Conservation (phyloP, 495 filamentous ascomycete species). For the Tuber brumale region DNA sequence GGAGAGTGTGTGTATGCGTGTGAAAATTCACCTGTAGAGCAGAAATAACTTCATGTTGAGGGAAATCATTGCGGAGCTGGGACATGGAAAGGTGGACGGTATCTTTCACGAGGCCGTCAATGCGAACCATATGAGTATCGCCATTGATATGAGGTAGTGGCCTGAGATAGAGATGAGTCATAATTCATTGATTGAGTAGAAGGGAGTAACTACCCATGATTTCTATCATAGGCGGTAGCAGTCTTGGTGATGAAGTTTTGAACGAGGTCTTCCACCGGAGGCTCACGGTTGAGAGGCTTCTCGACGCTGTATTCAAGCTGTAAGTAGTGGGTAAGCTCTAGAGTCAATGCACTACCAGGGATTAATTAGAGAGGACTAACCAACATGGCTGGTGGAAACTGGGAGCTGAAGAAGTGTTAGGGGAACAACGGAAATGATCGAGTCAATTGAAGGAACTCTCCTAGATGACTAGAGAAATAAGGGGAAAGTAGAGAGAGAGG, state of each 20-base stretch:
- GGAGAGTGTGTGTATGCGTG: background rate
- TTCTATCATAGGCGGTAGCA: constrained; percentile 39
- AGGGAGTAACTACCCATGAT: constrained; percentile 36
- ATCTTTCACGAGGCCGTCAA: constrained; percentile 32
- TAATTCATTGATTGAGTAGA: background rate
- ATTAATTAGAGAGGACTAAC: constrained; percentile 8
- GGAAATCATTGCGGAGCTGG: constrained; percentile 47
- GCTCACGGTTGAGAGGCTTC: constrained; percentile 41
- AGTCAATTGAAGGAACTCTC: background rate
- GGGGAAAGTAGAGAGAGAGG: background rate
- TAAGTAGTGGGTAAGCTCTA: background rate
- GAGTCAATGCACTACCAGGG: background rate
- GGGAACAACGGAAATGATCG: background rate
- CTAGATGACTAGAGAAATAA: background rate
- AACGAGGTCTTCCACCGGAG: constrained; percentile 37
- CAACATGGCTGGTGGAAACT: constrained; percentile 18
- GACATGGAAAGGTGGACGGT: constrained; percentile 31
- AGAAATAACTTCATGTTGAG: constrained; percentile 52
- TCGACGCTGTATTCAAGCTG: constrained; percentile 41
- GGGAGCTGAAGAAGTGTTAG: constrained; percentile 10
- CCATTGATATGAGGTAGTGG: constrained; percentile 39
- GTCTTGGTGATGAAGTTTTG: constrained; percentile 36
- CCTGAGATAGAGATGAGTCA: constrained; percentile 15
- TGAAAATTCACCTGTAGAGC: constrained; percentile 45
- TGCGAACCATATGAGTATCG: constrained; percentile 31